Evolutionary conservation across 805 yeast species (phyloP), one percentile per base, ranked within the genome.

Genomic region (Suhomyces faveliae): DNA sequence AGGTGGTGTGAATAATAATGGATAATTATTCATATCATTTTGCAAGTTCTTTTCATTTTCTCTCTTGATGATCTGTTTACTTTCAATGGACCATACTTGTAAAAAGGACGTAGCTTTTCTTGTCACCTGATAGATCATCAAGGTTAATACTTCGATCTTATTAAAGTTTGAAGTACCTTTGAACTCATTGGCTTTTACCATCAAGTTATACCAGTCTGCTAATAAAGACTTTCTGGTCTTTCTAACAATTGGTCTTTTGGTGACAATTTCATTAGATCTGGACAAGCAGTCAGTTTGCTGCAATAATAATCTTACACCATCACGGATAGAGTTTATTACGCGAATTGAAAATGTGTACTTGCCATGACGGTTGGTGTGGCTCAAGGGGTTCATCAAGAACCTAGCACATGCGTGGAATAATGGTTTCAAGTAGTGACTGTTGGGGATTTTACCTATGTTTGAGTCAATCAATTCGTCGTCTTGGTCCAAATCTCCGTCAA

Each of bases 191-290:
- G 92, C 91, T 58, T 84, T 85, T 33, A 81, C 76, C 83, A 86
- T 84, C 35, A 87, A 69, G 45, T 81, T 83, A 53, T 87, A 86
- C 96, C 95, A 87, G 60, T 85, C 91, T 2, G 91, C 85, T 25
- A 87, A 73, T 47, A 87, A 65, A 33, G 81, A 74, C 62, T 87
- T 87, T 54, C 96, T 75, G 45, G 82, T 73, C 52, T 77, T 81
- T 47, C 88, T 71, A 12, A 87, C 79, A 3, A 77, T 62, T 1
- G 88, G 84, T 43, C 79, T 76, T 51, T 77, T 75, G 51, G 82
- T 80, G 4, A 87, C 91, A 40, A 85, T 74, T 24, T 82, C 83
- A 53, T 84, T 84, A 1, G 89, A 80, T 54, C 94, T 71, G 1
- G 94, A 86, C 15, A 87, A 77, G 66, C 92, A 86, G 50, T 83